Base-by-base conservation (phyloP, 345 rosid species). In the Hibiscus trionum region DNA sequence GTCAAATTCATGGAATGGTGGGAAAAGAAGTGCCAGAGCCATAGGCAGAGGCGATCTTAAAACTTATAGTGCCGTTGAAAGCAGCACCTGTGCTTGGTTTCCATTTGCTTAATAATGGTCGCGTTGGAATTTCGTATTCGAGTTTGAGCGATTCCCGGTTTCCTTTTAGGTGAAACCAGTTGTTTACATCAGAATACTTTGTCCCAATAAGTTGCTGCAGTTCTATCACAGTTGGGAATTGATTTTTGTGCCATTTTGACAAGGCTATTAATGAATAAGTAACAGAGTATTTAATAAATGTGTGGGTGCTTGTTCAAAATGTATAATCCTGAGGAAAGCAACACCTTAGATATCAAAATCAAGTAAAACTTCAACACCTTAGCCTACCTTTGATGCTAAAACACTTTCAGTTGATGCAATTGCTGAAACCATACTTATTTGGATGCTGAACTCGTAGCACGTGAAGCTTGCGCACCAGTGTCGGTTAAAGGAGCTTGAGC, bases 391-490 rank as follows among this genome's bases (percentile, higher is more conserved):
- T 9, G 35, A 71, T 11, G 53, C 56, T 60, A 65, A 27, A 68
- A 71, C 66, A 73, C 52, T 70, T 59, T 42, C 37, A 42, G 35
- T 37, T 75, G 72, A 74, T 66, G 73, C 62, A 69, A 64, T 39
- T 47, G 70, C 60, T 21, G 66, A 64, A 49, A 66, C 39, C 15
- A 63, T 55, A 56, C 64, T 82, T 77, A 86, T 80, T 78, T 79
- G 74, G 90, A 82, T 75, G 81, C 83, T 67, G 88, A 85, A 73
- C 84, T 76, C 29, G 86, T 75, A 69, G 87, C 79, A 70, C 76
- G 81, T 71, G 86, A 70, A 71, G 77, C 81, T 76, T 81, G 77
- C 3, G 61, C 79, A 70, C 69, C 81, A 37, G 78, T 61, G 69
- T 75, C 77, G 75, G 69, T 79, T 61, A 16, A 11, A 69, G 82